Evolutionary conservation across 768 basidiomycete species (phyloP).

Genomic region (Lentinula aciculospora): DNA sequence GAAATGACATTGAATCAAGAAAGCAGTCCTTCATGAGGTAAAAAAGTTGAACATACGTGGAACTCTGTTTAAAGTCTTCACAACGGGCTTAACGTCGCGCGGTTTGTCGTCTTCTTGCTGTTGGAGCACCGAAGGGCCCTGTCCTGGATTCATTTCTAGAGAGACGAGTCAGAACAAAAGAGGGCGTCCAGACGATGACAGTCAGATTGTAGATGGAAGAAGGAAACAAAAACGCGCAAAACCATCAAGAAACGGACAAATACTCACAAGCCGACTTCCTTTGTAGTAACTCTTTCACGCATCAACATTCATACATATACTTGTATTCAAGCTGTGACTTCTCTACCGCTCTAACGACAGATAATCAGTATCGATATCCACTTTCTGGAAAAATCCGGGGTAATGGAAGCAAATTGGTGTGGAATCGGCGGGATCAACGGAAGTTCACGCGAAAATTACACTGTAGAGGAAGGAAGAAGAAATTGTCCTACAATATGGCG

Average conservation of each 20-base stretch:
- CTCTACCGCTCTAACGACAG: background rate
- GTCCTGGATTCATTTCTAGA: slow-evolving; percentile 3
- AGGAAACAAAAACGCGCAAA: background rate
- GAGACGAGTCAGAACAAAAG: background rate
- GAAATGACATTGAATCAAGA: slow-evolving; percentile 12
- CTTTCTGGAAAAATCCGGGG: background rate
- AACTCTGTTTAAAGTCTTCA: slow-evolving; percentile 79
- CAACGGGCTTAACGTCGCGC: slow-evolving; percentile 64
- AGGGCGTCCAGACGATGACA: background rate
- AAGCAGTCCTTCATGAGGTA: slow-evolving; percentile 9
- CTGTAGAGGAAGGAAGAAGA: background rate
- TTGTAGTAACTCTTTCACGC: slow-evolving; percentile 2
- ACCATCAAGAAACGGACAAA: slow-evolving; percentile 1
- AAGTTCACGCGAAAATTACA: background rate
- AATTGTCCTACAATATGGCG: background rate
- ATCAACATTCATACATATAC: background rate
- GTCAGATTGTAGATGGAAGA: background rate
- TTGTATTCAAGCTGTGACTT: background rate
- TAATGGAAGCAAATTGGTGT: background rate
- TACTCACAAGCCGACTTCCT: background rate
- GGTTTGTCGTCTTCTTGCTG: slow-evolving; percentile 62
- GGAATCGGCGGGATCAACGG: background rate
- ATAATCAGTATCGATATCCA: background rate
- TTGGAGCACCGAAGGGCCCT: slow-evolving; percentile 29
- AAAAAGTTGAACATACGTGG: slow-evolving; percentile 55